Evolutionary conservation across 441 rosid species (phyloP).

Genomic region (Sinapis alba): DNA sequence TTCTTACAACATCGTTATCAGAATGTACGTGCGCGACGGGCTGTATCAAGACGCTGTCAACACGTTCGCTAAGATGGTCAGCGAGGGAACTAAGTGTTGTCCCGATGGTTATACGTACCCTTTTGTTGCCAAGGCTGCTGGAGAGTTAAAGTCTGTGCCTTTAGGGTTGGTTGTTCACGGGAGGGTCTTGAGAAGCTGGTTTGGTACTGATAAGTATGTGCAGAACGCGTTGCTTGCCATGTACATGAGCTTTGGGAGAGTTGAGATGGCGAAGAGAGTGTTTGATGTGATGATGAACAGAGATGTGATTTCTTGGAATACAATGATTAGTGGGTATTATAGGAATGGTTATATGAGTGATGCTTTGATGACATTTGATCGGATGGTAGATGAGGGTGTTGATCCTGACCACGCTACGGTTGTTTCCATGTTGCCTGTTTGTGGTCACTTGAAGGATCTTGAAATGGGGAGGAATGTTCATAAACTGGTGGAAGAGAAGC

Average conservation of each 20-base stretch:
- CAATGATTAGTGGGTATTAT: slow-evolving; percentile 73
- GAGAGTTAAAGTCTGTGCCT: slow-evolving; percentile 44
- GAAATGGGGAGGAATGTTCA: slow-evolving; percentile 65
- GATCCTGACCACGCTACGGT: slow-evolving; percentile 63
- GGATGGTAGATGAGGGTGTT: slow-evolving; percentile 55
- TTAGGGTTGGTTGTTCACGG: slow-evolving; percentile 64
- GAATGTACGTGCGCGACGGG: slow-evolving; percentile 49
- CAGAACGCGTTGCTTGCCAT: slow-evolving; percentile 68
- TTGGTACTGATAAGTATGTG: slow-evolving; percentile 49
- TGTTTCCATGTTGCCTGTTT: slow-evolving; percentile 71
- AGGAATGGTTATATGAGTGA: slow-evolving; percentile 53
- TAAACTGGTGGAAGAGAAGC: slow-evolving; percentile 51
- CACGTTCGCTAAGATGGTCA: slow-evolving; percentile 56
- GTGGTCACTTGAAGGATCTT: slow-evolving; percentile 67
- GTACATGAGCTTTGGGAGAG: slow-evolving; percentile 68
- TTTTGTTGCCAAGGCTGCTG: slow-evolving; percentile 60
- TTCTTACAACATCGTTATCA: slow-evolving; percentile 59
- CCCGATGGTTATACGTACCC: slow-evolving; percentile 74
- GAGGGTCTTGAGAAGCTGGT: slow-evolving; percentile 46
- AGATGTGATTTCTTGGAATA: slow-evolving; percentile 77
- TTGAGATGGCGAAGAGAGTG: slow-evolving; percentile 53
- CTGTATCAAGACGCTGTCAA: slow-evolving; percentile 43
- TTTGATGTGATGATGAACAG: slow-evolving; percentile 57
- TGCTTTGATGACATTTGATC: slow-evolving; percentile 52
- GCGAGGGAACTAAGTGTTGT: slow-evolving; percentile 35